Conservation (phyloP, 1,284 basidiomycete genomes). For the Tranzscheliella williamsii region DNA sequence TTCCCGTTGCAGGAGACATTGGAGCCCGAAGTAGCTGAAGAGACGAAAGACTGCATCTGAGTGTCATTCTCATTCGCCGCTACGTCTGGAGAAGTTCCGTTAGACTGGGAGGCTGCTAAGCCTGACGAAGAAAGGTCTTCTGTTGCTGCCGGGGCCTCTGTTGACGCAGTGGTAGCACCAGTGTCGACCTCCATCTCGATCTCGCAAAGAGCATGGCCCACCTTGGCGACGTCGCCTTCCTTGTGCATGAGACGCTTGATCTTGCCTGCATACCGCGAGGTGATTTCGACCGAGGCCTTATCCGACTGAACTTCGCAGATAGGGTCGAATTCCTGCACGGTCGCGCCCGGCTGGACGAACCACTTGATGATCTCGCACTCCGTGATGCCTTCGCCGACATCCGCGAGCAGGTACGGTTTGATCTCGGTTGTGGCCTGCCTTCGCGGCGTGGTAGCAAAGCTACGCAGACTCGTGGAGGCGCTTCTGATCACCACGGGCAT, state of each 20-base stretch:
- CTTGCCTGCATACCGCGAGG: conserved; percentile 80
- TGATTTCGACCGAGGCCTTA: conserved; percentile 92
- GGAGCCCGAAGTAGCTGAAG: not conserved
- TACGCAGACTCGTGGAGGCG: conserved; percentile 12
- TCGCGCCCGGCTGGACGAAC: conserved; percentile 68
- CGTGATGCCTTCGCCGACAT: conserved; percentile 83
- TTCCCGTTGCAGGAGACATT: not conserved
- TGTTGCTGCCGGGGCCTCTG: not conserved
- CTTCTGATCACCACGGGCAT: conserved; percentile 12
- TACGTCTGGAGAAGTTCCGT: no score
- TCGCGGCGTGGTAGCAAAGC: conserved; percentile 30
- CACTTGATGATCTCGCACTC: conserved; percentile 60
- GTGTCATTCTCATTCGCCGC: conserved; percentile 11
- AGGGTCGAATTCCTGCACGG: conserved; percentile 77
- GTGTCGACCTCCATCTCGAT: conserved; percentile 76
- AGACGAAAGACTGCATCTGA: conserved; percentile 24
- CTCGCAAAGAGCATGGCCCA: conserved; percentile 78
- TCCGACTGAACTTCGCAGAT: conserved; percentile 92
- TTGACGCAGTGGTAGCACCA: conserved; percentile 6
- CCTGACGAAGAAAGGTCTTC: conserved; percentile 7
- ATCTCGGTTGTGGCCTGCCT: conserved; percentile 13
- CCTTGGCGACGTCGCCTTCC: conserved; percentile 83
- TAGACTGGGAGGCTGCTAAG: conserved; percentile 2
- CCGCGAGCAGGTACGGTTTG: conserved; percentile 78
- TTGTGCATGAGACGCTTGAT: conserved; percentile 74